Evolutionary conservation across 2,329 filamentous ascomycete genomes (phyloP), one percentile per base, ranked within the genome.

Genomic region (Ilyonectria destructans): DNA sequence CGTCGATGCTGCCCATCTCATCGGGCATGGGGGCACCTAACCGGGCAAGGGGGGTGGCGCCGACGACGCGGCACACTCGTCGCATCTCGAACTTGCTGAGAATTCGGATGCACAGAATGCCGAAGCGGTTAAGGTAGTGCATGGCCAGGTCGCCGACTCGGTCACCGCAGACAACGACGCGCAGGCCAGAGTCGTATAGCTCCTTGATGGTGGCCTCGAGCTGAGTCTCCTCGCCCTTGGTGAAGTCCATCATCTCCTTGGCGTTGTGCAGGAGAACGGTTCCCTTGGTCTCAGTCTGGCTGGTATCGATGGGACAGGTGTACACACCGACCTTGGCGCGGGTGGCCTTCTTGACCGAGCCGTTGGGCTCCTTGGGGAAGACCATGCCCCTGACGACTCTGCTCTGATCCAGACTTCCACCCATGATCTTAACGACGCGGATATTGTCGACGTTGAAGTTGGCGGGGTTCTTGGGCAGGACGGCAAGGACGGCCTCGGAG

Each of bases 381-480:
- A 99, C 97, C 96, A 99, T 99, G 74, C 96, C 96, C 87, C 93
- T 97, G 68, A 99, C 92, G 15, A 99, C 96, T 74, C 90, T 91
- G 82, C 95, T 97, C 85, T 99, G 95, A 78, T 97, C 94, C 79
- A 99, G 86, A 80, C 93, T 95, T 72, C 96, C 96, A 76, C 96
- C 96, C 96, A 99, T 98, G 78, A 99, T 99, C 89, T 99, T 99
- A 77, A 99, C 97, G 66, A 99, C 97, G 68, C 96, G 93, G 77
- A 99, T 92, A 82, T 99, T 99, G 87, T 99, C 96, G 72, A 99
- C 95, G 83, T 98, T 99, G 89, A 99, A 99, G 85, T 97, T 95
- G 80, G 88, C 85, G 23, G 96, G 93, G 85, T 98, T 97, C 87
- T 98, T 98, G 74, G 97, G 96, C 71, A 99, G 89, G 21, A 99